Conservation (phyloP, 1,284 basidiomycete genomes). For the Volvariella volvacea region DNA sequence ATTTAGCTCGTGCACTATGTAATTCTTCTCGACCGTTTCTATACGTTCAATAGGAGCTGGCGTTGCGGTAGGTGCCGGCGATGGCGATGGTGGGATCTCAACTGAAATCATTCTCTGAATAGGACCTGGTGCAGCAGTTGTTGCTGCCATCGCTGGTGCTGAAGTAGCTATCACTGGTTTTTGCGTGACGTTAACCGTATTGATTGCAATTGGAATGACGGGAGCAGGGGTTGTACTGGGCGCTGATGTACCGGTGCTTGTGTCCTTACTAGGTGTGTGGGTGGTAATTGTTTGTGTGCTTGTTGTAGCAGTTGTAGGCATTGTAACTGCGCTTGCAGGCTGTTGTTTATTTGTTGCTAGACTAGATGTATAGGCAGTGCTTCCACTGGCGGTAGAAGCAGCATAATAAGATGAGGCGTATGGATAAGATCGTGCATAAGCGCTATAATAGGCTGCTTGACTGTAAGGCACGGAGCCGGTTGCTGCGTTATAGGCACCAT, state of each 20-base stretch:
- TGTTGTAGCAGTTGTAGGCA: no score
- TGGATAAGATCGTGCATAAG: constrained; percentile 6
- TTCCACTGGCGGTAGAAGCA: background rate
- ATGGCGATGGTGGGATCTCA: background rate
- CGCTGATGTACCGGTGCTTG: no score
- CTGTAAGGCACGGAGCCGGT: constrained; percentile 11
- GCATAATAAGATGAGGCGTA: constrained; percentile 7
- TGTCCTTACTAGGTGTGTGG: no score
- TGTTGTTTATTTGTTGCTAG: no score
- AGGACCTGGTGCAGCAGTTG: no score
- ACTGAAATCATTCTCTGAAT: background rate
- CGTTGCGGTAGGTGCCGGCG: background rate
- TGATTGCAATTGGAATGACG: no score
- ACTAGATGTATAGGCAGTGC: background rate
- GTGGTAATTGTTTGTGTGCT: no score
- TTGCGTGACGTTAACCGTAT: no score
- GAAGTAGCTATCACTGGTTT: no score
- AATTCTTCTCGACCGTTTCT: constrained; percentile 53
- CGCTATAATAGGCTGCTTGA: constrained; percentile 9
- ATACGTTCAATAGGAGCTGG: constrained; percentile 20
- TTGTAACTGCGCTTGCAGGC: no score
- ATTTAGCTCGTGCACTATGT: constrained; percentile 53
- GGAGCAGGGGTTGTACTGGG: no score
- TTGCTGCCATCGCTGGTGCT: no score
- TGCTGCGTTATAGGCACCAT: constrained; percentile 11